Base-by-base conservation (phyloP, 805 yeast species). In the Cyberlindnera galapagoensis region DNA sequence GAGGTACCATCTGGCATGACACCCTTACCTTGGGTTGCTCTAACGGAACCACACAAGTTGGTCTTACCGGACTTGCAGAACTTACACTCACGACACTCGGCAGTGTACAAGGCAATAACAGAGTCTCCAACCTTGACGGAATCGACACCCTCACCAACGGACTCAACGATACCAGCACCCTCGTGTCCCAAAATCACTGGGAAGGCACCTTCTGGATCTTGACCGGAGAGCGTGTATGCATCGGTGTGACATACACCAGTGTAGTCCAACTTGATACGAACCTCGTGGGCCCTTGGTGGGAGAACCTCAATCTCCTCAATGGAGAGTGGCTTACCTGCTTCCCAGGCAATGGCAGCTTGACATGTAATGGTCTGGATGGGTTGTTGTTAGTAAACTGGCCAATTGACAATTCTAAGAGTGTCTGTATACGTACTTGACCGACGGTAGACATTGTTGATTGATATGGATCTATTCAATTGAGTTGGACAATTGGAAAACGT, bases 221-320 rank as follows among this genome's bases (percentile, higher is more conserved):
- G 72, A 39, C 98, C 99, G 30, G 94, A 80, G 46, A 92, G 70
- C 9, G 97, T 90, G 69, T 81, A 92, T 24, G 97, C 97, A 59
- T 92, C 99, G 21, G 99, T 92, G 67, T 92, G 98, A 62, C 99
- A 92, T 24, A 92, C 95, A 57, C 97, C 98, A 19, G 97, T 83
- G 65, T 82, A 71, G 31, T 68, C 69, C 36, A 92, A 64, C 62
- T 86, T 82, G 59, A 92, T 83, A 61, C 99, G 81, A 29, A 92
- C 97, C 65, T 92, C 99, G 57, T 92, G 97, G 29, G 96, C 95
- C 60, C 76, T 81, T 47, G 99, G 99, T 16, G 98, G 87, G 16
- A 73, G 80, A 26, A 92, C 99, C 55, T 81, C 86, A 46, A 92
- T 72, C 39, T 82, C 83, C 63, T 92, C 98, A 38, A 92, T 71